phyloP scores from a whole-genome alignment of 2,329 filamentous ascomycete species.

The Cladosporium cucumerinum region DNA sequence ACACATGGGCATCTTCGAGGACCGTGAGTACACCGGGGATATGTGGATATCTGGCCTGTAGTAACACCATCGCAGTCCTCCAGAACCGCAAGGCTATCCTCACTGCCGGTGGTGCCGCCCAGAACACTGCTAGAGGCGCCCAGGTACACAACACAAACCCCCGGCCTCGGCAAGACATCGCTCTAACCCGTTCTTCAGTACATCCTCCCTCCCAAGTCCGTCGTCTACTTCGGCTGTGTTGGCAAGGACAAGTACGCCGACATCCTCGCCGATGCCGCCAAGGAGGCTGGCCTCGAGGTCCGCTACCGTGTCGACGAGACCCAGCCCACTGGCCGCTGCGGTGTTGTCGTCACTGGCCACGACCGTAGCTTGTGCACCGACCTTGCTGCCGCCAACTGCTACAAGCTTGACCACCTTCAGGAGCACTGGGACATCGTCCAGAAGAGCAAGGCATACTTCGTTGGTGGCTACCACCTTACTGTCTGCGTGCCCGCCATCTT shows the following conservation, averaged over 20 bases:
- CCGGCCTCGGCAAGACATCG: not conserved
- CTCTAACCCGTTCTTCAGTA: conserved; percentile 54
- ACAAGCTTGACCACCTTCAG: conserved; percentile 91
- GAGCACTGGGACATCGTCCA: conserved; percentile 91
- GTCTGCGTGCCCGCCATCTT: conserved; percentile 88
- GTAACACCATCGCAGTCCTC: conserved; percentile 42
- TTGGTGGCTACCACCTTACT: conserved; percentile 96
- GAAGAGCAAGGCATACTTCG: conserved; percentile 83
- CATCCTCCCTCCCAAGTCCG: conserved; percentile 82
- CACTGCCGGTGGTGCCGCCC: conserved; percentile 91
- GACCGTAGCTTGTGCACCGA: conserved; percentile 94
- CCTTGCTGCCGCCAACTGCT: conserved; percentile 93
- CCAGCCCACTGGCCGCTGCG: conserved; percentile 86
- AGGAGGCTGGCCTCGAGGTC: conserved; percentile 82
- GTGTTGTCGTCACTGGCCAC: conserved; percentile 94
- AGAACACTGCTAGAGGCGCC: conserved; percentile 94
- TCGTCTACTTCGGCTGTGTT: conserved; percentile 90
- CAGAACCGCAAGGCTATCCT: conserved; percentile 90
- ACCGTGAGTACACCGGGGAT: conserved; percentile 50
- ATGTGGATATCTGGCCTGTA: not conserved
- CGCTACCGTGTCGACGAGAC: conserved; percentile 90
- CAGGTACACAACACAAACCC: conserved; percentile 50
- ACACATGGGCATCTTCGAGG: conserved; percentile 87
- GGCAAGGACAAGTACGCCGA: conserved; percentile 95
- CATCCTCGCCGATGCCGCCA: conserved; percentile 79